Conservation (phyloP, 2,329 filamentous ascomycete species). For the Ciborinia camelliae region DNA sequence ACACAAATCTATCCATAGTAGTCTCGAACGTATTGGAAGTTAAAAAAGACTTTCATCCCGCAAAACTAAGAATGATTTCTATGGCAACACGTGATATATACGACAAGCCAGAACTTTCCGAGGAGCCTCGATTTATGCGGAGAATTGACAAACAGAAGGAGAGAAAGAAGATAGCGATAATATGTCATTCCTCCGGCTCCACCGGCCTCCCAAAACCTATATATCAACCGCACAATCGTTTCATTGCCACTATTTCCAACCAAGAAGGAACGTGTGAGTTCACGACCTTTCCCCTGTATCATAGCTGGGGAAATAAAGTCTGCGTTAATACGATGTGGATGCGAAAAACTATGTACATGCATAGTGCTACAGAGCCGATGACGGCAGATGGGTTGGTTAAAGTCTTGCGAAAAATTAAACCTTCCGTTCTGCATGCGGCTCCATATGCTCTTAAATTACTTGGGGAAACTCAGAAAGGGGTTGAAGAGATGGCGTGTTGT, state of each 20-base stretch:
- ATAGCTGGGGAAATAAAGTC: constrained; percentile 55
- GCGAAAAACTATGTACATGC: constrained; percentile 49
- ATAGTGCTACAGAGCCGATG: constrained; percentile 52
- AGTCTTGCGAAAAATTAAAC: constrained; percentile 42
- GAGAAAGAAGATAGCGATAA: constrained; percentile 10
- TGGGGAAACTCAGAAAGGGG: too few species aligned
- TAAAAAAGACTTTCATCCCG: neutral
- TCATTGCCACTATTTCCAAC: constrained; percentile 42
- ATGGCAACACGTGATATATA: constrained; percentile 15
- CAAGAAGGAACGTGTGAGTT: constrained; percentile 43
- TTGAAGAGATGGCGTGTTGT: too few species aligned
- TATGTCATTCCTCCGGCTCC: constrained; percentile 44
- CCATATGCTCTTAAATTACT: constrained; percentile 61
- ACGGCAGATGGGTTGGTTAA: constrained; percentile 46
- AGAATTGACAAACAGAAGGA: neutral
- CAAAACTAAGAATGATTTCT: neutral
- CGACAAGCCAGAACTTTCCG: neutral
- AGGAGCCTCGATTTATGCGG: neutral
- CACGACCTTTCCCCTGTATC: constrained; percentile 56
- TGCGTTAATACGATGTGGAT: constrained; percentile 51
- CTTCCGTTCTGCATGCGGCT: constrained; percentile 38
- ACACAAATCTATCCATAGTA: constrained; percentile 12
- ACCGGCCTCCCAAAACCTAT: constrained; percentile 62
- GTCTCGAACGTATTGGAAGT: constrained; percentile 16
- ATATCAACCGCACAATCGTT: constrained; percentile 51